Percentiles rank a stretch among this genome's conserved stretches.
These are phyloP conservation scores for Panaeolus cyanescens DNA, from an alignment of 768 basidiomycete species.

Conservation along the genomic window DNA sequence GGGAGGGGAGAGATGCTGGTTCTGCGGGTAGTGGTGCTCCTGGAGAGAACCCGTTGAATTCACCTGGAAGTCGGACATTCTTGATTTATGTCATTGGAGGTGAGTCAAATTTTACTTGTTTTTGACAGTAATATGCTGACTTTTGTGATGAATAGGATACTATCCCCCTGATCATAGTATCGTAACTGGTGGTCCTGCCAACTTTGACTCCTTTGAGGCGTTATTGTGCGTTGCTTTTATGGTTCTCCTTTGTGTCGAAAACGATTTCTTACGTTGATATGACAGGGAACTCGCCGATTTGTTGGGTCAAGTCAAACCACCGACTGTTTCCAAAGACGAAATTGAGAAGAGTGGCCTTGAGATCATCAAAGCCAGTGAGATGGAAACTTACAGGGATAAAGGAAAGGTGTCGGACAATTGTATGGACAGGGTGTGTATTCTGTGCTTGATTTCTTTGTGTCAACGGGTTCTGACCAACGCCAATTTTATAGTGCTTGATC, in stretches of 20 bases:
- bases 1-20: constrained; percentile 4
- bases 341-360: constrained; percentile 84
- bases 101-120: constrained; percentile 26
- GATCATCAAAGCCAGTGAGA: constrained; percentile 61
- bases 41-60: constrained; percentile 8
- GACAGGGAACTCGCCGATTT: constrained; percentile 80
- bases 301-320: constrained; percentile 79
- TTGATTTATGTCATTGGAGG: constrained; percentile 91
- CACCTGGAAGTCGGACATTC: constrained; percentile 65
- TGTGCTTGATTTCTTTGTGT: not conserved
- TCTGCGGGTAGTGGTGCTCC: constrained; percentile 8
- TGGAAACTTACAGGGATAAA: constrained; percentile 56
- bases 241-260: constrained; percentile 3
- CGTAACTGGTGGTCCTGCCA: constrained; percentile 72
- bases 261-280: not conserved
- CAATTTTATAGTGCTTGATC: constrained; percentile 63
- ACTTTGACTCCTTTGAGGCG: constrained; percentile 79
- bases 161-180: constrained; percentile 91
- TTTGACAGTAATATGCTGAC: not conserved
- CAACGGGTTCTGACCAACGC: not conserved
- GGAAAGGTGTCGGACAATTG: constrained; percentile 78
- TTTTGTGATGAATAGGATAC: constrained; percentile 57
- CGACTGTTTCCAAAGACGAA: constrained; percentile 80
- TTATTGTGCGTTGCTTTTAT: constrained; percentile 52
- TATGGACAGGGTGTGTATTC: constrained; percentile 63